phyloP scores from a whole-genome alignment of 2,329 filamentous ascomycete genomes.

The Colletotrichum kahawae region DNA sequence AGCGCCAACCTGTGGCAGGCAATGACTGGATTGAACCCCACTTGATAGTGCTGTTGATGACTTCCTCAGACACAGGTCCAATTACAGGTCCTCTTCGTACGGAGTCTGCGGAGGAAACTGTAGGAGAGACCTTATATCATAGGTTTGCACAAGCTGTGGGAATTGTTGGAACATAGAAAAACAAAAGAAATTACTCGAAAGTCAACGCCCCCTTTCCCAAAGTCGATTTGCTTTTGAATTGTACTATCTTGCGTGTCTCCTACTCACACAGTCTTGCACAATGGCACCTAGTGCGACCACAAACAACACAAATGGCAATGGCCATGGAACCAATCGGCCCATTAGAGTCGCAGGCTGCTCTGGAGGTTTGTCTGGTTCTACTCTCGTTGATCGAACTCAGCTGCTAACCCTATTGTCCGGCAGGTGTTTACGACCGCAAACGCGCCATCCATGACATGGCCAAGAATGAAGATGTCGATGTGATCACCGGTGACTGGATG shows the following conservation, averaged over 20 bases:
- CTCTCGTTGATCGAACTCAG: too few relatives aligned
- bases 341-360: background rate
- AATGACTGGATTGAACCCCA: background rate
- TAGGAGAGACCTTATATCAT: accelerated
- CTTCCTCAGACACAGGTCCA: background rate
- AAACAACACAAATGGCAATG: background rate
- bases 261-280: background rate
- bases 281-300: background rate
- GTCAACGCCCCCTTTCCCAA: accelerated
- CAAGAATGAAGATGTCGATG: slow-evolving; percentile 31
- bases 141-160: accelerated
- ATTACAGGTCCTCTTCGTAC: background rate
- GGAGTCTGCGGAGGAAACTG: background rate
- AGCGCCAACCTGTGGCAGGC: background rate
- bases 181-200: background rate
- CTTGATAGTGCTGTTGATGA: background rate
- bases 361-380: background rate
- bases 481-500: slow-evolving; percentile 38
- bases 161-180: background rate
- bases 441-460: slow-evolving; percentile 30
- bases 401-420: background rate
- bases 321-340: background rate
- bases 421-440: slow-evolving; percentile 44
- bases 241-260: background rate
- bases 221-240: background rate